Conservation (phyloP, 2,329 filamentous ascomycete genomes). For the Cyphellophora europaea region DNA sequence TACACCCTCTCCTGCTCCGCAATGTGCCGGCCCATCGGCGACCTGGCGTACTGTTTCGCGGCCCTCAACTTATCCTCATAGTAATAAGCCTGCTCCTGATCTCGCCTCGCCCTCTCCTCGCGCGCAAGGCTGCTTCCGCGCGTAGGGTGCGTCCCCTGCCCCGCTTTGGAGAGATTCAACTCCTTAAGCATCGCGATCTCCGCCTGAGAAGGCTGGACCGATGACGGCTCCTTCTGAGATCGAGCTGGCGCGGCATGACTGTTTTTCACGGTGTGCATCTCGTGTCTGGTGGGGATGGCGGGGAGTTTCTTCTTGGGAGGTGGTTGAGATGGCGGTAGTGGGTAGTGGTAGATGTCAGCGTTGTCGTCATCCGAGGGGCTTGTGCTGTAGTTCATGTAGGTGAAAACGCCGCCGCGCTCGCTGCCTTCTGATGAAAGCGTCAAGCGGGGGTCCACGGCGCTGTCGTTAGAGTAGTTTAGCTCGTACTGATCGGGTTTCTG, state of each 20-base stretch:
- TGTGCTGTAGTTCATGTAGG: constrained; percentile 15
- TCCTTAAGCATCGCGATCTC: neutral
- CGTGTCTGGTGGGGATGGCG: neutral
- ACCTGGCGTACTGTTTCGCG: neutral
- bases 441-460: constrained; percentile 10
- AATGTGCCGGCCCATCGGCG: neutral
- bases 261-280: neutral
- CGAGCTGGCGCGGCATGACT: neutral
- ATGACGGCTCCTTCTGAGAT: neutral
- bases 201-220: neutral
- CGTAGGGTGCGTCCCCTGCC: neutral
- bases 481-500: too few species aligned
- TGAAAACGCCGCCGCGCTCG: too few species aligned
- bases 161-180: neutral
- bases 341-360: constrained; percentile 10
- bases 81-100: too few species aligned
- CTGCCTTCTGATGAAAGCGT: constrained; percentile 9
- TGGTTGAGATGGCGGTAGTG: constrained; percentile 8
- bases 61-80: neutral
- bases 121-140: neutral
- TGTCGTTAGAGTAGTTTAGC: constrained; percentile 11
- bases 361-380: constrained; percentile 12
- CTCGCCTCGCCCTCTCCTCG: neutral
- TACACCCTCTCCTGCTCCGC: neutral
- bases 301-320: constrained; percentile 2